Evolutionary conservation across 257 asterid species (phyloP).

Genomic region (Coffea eugenioides): DNA sequence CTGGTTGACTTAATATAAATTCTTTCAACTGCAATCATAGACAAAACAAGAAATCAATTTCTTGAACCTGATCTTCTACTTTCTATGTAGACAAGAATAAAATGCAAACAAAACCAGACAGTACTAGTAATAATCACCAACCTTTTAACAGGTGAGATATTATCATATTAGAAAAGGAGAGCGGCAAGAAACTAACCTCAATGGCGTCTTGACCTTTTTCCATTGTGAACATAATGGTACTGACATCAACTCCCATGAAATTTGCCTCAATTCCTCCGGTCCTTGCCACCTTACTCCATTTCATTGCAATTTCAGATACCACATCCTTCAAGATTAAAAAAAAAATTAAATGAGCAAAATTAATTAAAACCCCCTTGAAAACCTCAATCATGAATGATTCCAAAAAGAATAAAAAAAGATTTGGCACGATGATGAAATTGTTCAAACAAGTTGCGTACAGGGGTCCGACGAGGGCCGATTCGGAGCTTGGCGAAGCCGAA

Average conservation of each 20-base stretch:
- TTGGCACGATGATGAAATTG: too few relatives aligned
- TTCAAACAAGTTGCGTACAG: slow-evolving; percentile 32
- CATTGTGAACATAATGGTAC: slow-evolving; percentile 90
- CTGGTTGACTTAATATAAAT: slow-evolving; percentile 67
- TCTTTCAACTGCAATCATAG: slow-evolving; percentile 55
- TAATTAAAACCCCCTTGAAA: neutral
- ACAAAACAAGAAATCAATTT: neutral
- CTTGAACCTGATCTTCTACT: too few relatives aligned
- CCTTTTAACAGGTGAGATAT: too few relatives aligned
- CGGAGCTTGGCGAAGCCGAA: slow-evolving; percentile 94
- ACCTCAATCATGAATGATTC: neutral
- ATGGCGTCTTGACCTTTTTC: slow-evolving; percentile 72
- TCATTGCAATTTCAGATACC: slow-evolving; percentile 68
- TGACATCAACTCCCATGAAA: slow-evolving; percentile 67
- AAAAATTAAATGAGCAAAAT: neutral
- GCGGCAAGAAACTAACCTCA: slow-evolving; percentile 51
- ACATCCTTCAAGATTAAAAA: slow-evolving; percentile 35
- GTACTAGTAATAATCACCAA: too few relatives aligned
- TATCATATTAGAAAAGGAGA: too few relatives aligned
- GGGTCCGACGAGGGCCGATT: slow-evolving; percentile 59
- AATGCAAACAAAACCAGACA: too few relatives aligned
- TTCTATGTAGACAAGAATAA: too few relatives aligned
- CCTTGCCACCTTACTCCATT: slow-evolving; percentile 78
- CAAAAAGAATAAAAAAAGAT: too few relatives aligned
- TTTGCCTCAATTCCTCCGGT: slow-evolving; percentile 72